These are phyloP conservation scores for Alternaria ethzedia DNA, from an alignment of 2,329 filamentous ascomycete genomes.

Conservation along the genomic window DNA sequence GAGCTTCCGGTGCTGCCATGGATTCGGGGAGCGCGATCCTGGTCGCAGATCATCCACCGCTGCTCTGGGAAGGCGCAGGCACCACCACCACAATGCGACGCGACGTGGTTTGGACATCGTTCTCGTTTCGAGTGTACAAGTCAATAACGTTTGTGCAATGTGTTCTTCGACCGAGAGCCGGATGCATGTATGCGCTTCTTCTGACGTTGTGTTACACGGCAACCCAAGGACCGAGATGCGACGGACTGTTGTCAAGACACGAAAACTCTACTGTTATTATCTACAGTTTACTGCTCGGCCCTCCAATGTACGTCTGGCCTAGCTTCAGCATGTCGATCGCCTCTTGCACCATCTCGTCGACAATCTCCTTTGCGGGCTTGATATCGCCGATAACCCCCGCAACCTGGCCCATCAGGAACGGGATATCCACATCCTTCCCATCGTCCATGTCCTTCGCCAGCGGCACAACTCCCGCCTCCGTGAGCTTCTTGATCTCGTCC, in stretches of 20 bases:
- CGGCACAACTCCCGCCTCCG: constrained; percentile 78
- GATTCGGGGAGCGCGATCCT: constrained; percentile 21
- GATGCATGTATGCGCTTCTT: not conserved
- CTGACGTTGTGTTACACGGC: constrained; percentile 2
- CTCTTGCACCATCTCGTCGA: constrained; percentile 81
- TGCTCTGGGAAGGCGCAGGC: constrained; percentile 2
- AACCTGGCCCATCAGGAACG: constrained; percentile 94
- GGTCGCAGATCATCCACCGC: constrained; percentile 29
- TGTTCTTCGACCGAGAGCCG: not conserved
- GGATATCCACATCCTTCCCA: constrained; percentile 80
- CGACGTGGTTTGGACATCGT: not conserved
- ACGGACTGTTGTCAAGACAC: not conserved
- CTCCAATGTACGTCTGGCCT: constrained; percentile 44
- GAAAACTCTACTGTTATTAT: not conserved
- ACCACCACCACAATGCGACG: not conserved
- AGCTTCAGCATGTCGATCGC: constrained; percentile 48
- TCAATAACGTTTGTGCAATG: not conserved
- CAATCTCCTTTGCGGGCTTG: constrained; percentile 81
- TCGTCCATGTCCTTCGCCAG: constrained; percentile 83
- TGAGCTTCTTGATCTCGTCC: constrained; percentile 76
- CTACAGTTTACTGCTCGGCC: constrained; percentile 45
- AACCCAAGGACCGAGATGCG: not conserved
- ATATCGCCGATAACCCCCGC: constrained; percentile 78
- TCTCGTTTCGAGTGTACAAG: not conserved
- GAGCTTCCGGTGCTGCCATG: constrained; percentile 17